A percentile compares a stretch with the other conserved stretches of the same genome.
Evolutionary conservation across 306 rosid species (phyloP).

Genomic region (Quercus rubra): DNA sequence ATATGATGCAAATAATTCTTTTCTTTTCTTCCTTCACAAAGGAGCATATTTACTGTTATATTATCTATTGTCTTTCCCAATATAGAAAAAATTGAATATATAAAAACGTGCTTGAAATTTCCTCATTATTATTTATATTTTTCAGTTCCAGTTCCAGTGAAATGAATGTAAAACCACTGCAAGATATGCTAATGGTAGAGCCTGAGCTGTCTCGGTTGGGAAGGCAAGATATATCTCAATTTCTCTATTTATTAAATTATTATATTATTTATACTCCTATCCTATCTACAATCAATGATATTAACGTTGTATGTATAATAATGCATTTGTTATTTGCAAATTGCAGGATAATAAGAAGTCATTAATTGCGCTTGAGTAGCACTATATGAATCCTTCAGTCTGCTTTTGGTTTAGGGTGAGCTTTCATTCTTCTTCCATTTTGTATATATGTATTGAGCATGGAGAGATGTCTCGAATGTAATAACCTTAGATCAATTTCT

Average conservation of each 20-base stretch:
- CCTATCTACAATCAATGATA: neutral
- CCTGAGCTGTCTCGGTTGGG: slow-evolving; percentile 86
- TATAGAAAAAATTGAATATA: neutral
- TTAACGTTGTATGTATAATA: neutral
- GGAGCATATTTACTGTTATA: neutral
- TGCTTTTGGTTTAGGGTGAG: slow-evolving; percentile 5
- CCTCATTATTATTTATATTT: slow-evolving; percentile 9
- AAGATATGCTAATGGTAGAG: slow-evolving; percentile 81
- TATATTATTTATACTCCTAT: neutral
- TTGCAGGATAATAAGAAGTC: slow-evolving; percentile 74
- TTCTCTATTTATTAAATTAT: neutral
- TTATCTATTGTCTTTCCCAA: neutral
- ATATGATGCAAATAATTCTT: neutral
- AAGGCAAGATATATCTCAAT: slow-evolving; percentile 47
- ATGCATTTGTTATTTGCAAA: slow-evolving; percentile 5
- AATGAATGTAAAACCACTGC: slow-evolving; percentile 46
- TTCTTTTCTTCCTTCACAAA: neutral
- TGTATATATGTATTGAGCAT: too few species aligned
- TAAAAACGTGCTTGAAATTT: neutral
- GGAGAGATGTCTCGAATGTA: too few species aligned
- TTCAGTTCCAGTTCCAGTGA: slow-evolving; percentile 42
- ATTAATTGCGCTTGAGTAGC: slow-evolving; percentile 24
- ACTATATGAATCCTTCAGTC: slow-evolving; percentile 13
- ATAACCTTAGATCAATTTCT: too few species aligned
- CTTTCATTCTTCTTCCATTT: neutral